Evolutionary conservation across 148 eudicot genomes (phyloP), one percentile per base, ranked within the genome.

Genomic region (Persicaria maculosa): DNA sequence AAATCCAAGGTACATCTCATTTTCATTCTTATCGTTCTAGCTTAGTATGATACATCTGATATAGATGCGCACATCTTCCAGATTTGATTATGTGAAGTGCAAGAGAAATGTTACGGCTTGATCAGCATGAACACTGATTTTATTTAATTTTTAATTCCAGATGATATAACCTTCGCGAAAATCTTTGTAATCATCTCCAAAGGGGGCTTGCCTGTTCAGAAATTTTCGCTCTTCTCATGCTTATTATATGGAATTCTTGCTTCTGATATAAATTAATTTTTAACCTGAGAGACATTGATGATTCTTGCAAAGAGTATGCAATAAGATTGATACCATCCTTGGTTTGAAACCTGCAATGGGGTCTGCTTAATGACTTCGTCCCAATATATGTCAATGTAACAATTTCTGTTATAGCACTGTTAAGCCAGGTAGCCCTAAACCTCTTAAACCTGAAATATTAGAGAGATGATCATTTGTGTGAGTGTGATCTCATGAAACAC

Each of bases 1-100:
- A 74, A 87, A 87, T 45, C 84, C 84, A 77, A 75, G 91, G 91
- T 86, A 44, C 40, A 69, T 72, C 2, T n/a, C n/a, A n/a, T 44
- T 74, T 25, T 14, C 20, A 6, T 48, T 4, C 31, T 62, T 47
- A n/a, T 58, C 54, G 15, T n/a, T 48, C 50, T 19, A 57, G 62
- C 25, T n/a, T 19, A 57, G 62, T 19, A 61, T 61, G 44, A 55
- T 55, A 25, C n/a, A n/a, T n/a, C n/a, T n/a, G n/a, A n/a, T n/a
- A n/a, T n/a, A n/a, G n/a, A n/a, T n/a, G n/a, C n/a, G n/a, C n/a
- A n/a, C n/a, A n/a, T n/a, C n/a, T n/a, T n/a, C n/a, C n/a, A 55
- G 6, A n/a, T 55, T 7, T 9, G 8, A n/a, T 16, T n/a, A n/a
- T n/a, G n/a, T n/a, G n/a, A n/a, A n/a, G n/a, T n/a, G n/a, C n/a